Evolutionary conservation across 495 filamentous ascomycete genomes (phyloP).

Genomic region (Aspergillus sclerotioniger): DNA sequence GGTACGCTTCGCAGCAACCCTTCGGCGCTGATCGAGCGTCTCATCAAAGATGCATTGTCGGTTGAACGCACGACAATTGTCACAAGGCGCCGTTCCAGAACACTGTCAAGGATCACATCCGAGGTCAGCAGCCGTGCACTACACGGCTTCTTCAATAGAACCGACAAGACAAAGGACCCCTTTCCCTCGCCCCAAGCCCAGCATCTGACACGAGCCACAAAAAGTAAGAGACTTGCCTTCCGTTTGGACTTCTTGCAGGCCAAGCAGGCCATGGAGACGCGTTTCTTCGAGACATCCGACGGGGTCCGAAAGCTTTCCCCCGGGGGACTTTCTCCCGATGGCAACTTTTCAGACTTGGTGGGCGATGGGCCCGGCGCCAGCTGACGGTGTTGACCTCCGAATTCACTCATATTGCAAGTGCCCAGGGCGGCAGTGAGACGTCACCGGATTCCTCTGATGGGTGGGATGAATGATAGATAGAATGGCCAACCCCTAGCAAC

Average conservation of each 20-base stretch:
- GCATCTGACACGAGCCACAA: neutral
- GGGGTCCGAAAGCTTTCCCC: slow-evolving; percentile 17
- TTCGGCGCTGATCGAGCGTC: slow-evolving; percentile 46
- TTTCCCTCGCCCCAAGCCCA: too few relatives aligned
- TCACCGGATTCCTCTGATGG: too few relatives aligned
- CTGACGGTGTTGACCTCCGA: slow-evolving; percentile 20
- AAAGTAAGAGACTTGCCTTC: slow-evolving; percentile 26
- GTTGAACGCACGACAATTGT: slow-evolving; percentile 42
- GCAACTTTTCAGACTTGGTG: slow-evolving; percentile 16
- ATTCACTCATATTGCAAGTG: slow-evolving; percentile 23
- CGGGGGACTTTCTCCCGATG: slow-evolving; percentile 15
- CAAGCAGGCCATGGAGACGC: slow-evolving; percentile 47
- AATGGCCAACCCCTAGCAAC: neutral
- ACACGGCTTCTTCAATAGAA: too few relatives aligned
- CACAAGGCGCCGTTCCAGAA: slow-evolving; percentile 41
- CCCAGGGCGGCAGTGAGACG: neutral
- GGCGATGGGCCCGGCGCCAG: slow-evolving; percentile 32
- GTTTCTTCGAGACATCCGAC: slow-evolving; percentile 34
- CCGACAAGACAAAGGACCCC: too few relatives aligned
- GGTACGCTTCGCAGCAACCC: slow-evolving; percentile 48
- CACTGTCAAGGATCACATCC: slow-evolving; percentile 26
- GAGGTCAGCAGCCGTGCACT: slow-evolving; percentile 4
- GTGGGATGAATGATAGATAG: neutral
- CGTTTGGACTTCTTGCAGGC: slow-evolving; percentile 50
- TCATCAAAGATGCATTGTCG: slow-evolving; percentile 47